Evolutionary conservation across 495 filamentous ascomycete species (phyloP).

Genomic region (Podospora pseudocomata): DNA sequence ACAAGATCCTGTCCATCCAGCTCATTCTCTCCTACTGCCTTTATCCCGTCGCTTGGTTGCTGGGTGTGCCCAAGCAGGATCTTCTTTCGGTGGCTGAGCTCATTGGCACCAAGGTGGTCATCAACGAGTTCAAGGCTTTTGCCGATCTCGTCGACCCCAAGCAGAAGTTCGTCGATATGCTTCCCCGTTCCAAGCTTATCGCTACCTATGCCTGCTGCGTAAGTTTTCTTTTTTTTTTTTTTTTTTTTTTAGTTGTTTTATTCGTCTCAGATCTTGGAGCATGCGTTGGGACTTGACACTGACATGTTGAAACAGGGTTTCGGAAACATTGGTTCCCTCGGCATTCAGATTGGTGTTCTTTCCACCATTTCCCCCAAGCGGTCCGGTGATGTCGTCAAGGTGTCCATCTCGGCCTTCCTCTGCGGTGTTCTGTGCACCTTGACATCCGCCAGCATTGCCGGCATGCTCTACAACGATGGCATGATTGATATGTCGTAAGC

Average conservation of each 20-base stretch:
- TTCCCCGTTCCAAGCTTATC: slow-evolving; percentile 68
- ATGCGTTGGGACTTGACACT: slow-evolving; percentile 16
- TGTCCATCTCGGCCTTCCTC: slow-evolving; percentile 74
- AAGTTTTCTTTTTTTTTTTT: slow-evolving; percentile 44
- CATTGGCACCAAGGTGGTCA: slow-evolving; percentile 79
- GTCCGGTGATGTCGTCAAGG: slow-evolving; percentile 66
- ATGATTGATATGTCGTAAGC: slow-evolving; percentile 10
- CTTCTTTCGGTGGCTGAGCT: slow-evolving; percentile 70
- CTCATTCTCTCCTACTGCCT: slow-evolving; percentile 79
- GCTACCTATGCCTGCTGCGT: slow-evolving; percentile 85
- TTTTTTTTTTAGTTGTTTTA: slow-evolving; percentile 28
- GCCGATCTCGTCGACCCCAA: slow-evolving; percentile 53
- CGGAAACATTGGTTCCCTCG: slow-evolving; percentile 76
- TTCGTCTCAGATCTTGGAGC: not conserved
- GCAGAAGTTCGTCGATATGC: slow-evolving; percentile 55
- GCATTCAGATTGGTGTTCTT: slow-evolving; percentile 82
- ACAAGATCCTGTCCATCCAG: slow-evolving; percentile 63
- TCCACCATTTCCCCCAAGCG: slow-evolving; percentile 73
- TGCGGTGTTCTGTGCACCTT: slow-evolving; percentile 76
- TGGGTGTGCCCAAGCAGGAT: slow-evolving; percentile 73
- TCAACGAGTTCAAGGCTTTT: slow-evolving; percentile 69
- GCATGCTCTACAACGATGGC: slow-evolving; percentile 42
- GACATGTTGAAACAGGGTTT: slow-evolving; percentile 67
- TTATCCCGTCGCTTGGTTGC: slow-evolving; percentile 79
- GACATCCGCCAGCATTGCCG: slow-evolving; percentile 77